phyloP scores from a whole-genome alignment of 1,284 basidiomycete genomes.

The Trametes sp. region DNA sequence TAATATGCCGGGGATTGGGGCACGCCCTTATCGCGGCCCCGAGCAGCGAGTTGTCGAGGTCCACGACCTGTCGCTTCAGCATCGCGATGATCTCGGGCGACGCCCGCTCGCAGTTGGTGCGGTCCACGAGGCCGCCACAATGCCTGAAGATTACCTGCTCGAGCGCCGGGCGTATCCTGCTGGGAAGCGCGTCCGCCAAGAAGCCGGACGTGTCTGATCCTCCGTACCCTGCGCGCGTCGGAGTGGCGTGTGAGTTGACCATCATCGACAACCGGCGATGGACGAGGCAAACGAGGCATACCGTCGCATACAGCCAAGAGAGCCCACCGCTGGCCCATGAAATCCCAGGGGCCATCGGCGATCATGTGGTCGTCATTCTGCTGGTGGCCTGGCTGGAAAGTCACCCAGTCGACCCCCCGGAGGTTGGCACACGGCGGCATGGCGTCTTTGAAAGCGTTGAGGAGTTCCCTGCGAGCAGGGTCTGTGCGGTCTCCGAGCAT shows the following conservation, averaged over 20 bases:
- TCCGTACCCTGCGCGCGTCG: neutral
- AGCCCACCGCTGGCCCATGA: slow-evolving; percentile 7
- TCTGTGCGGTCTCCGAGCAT: neutral
- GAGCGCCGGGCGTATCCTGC: neutral
- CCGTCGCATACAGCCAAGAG: slow-evolving; percentile 10
- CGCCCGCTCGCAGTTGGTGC: neutral
- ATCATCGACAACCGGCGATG: neutral
- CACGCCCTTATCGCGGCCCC: neutral
- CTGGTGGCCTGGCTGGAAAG: slow-evolving; percentile 1
- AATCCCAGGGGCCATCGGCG: neutral
- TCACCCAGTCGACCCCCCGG: slow-evolving; percentile 2
- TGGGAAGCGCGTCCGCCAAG: neutral
- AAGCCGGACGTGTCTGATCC: neutral
- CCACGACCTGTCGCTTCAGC: neutral
- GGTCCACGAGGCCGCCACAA: slow-evolving; percentile 3
- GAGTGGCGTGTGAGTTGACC: neutral
- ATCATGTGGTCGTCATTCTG: slow-evolving; percentile 3
- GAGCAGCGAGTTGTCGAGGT: neutral
- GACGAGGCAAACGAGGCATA: neutral
- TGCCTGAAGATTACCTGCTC: neutral
- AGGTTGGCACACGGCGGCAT: neutral
- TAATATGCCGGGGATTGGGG: neutral
- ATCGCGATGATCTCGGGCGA: neutral
- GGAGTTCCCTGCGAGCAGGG: neutral
- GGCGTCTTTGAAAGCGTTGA: neutral